Conservation (phyloP, 2,329 filamentous ascomycete genomes). For the Penicillium sp. region DNA sequence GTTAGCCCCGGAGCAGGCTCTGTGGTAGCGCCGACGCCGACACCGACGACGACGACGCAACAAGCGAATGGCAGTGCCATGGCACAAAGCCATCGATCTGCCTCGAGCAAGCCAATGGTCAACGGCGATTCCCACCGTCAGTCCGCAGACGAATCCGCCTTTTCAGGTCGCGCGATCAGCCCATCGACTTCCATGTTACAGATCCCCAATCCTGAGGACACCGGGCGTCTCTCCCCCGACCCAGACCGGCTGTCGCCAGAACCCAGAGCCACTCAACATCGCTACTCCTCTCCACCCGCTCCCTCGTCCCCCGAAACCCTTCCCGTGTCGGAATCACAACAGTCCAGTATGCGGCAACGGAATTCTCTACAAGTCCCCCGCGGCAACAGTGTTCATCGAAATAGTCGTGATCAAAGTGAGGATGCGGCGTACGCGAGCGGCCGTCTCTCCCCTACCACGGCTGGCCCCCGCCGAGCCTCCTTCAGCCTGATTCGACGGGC, state of each 20-base stretch:
- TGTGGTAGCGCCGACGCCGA: constrained; percentile 18
- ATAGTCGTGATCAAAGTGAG: constrained; percentile 64
- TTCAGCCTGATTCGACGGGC: constrained; percentile 71
- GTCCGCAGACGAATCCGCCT: constrained; percentile 27
- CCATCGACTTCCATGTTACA: constrained; percentile 29
- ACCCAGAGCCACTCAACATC: constrained; percentile 25
- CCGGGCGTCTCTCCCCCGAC: constrained; percentile 28
- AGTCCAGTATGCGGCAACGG: constrained; percentile 64
- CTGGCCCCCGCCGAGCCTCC: constrained; percentile 68
- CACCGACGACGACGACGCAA: constrained; percentile 22
- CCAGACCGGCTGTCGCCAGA: constrained; percentile 25
- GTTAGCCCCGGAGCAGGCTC: constrained; percentile 24
- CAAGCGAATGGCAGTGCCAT: constrained; percentile 23
- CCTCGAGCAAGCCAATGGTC: constrained; percentile 24
- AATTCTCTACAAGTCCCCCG: constrained; percentile 86
- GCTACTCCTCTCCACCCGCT: constrained; percentile 44
- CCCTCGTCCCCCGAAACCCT: constrained; percentile 50
- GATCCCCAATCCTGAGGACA: constrained; percentile 29
- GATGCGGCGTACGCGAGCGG: constrained; percentile 61
- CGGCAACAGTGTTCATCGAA: constrained; percentile 51
- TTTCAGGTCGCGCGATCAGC: constrained; percentile 24
- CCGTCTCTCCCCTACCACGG: constrained; percentile 69
- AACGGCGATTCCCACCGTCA: constrained; percentile 30
- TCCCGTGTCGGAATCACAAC: constrained; percentile 50
- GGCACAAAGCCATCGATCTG: constrained; percentile 16